phyloP scores from a whole-genome alignment of 345 rosid genomes.

The Populus davidiana region DNA sequence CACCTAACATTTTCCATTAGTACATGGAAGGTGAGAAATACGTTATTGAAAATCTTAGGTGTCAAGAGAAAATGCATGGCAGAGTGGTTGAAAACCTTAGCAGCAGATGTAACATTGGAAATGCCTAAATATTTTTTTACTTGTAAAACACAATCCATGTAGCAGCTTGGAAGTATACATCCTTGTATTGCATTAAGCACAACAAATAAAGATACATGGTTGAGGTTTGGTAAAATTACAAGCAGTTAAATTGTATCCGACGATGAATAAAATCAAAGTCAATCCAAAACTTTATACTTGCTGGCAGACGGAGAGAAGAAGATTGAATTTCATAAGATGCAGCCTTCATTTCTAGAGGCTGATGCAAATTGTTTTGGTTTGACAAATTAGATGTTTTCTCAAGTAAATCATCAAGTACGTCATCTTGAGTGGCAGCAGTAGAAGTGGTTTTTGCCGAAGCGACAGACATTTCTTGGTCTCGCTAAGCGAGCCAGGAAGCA shows the following conservation, averaged over 20 bases:
- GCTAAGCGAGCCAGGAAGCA: slow-evolving; percentile 52
- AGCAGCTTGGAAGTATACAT: background rate
- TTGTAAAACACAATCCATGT: background rate
- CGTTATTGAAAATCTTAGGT: background rate
- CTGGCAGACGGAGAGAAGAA: slow-evolving; percentile 28
- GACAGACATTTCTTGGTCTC: slow-evolving; percentile 27
- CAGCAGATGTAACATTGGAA: background rate
- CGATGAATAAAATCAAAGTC: slow-evolving; percentile 75
- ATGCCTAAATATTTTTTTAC: background rate
- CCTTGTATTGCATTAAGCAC: background rate
- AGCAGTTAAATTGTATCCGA: slow-evolving; percentile 58
- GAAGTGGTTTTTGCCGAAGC: slow-evolving; percentile 15
- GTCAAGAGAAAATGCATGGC: background rate
- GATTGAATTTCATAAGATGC: slow-evolving; percentile 11
- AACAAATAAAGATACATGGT: slow-evolving; percentile 3
- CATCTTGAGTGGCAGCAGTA: slow-evolving; percentile 30
- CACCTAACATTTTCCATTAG: background rate
- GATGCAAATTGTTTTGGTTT: slow-evolving; percentile 17
- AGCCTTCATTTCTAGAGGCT: slow-evolving; percentile 17
- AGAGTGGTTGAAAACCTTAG: background rate
- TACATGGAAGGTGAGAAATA: background rate
- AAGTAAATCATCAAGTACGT: slow-evolving; percentile 58
- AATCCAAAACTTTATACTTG: slow-evolving; percentile 51
- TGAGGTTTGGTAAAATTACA: background rate
- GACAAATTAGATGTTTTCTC: slow-evolving; percentile 40